Conservation (phyloP, 192 early-diverging fungal genomes). For the Coemansia sp. region DNA sequence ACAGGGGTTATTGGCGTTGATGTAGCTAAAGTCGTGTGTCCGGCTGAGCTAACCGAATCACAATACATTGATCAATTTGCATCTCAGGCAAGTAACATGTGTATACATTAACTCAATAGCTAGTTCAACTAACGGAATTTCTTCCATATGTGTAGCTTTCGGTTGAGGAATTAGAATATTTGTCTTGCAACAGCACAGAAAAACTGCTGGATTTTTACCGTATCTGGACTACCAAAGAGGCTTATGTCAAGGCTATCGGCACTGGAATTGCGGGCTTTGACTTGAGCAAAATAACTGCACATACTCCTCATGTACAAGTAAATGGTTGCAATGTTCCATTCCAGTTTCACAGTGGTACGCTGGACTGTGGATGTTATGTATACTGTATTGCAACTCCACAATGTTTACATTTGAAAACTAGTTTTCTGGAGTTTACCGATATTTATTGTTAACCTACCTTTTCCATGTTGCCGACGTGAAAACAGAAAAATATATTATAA, state of each 20-base stretch:
- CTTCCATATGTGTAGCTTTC: conserved; percentile 26
- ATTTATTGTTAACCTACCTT: too few species aligned
- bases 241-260: conserved; percentile 44
- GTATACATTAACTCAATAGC: neutral
- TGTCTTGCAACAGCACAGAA: conserved; percentile 1
- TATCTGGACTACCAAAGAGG: conserved; percentile 49
- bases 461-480: too few species aligned
- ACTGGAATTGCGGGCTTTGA: conserved; percentile 21
- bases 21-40: conserved; percentile 24
- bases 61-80: conserved; percentile 36
- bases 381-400: conserved; percentile 14
- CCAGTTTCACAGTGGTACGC: conserved; percentile 6
- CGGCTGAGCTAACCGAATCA: conserved; percentile 8
- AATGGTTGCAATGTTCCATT: conserved; percentile 2
- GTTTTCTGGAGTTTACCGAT: conserved; percentile 1
- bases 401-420: neutral
- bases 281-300: conserved; percentile 19
- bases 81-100: conserved; percentile 14
- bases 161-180: conserved; percentile 11
- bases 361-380: conserved; percentile 12
- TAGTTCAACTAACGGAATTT: neutral
- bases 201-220: conserved; percentile 33
- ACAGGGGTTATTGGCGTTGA: conserved; percentile 33
- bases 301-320: neutral
- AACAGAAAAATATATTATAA: too few species aligned